phyloP scores from a whole-genome alignment of 2,329 filamentous ascomycete genomes.

The Pseudogymnoascus sp. region DNA sequence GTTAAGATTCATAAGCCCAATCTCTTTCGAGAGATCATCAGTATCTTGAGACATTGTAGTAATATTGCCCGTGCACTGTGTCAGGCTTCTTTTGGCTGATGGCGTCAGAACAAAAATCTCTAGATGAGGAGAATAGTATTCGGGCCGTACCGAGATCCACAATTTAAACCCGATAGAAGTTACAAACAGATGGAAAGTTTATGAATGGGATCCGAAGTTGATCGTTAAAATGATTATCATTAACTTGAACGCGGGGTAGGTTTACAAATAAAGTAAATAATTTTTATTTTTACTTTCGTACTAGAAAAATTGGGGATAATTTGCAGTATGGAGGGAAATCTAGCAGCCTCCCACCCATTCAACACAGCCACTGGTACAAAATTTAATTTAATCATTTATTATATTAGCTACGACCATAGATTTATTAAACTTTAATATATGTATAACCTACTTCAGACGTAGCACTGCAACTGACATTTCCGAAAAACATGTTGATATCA shows the following conservation, averaged over 20 bases:
- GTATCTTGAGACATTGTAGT: conserved; percentile 7
- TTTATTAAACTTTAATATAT: neutral
- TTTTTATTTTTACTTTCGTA: neutral
- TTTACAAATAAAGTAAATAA: neutral
- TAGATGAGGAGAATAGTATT: conserved; percentile 2
- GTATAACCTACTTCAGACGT: neutral
- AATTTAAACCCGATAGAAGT: conserved; percentile 2
- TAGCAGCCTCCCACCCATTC: neutral
- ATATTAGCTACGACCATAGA: neutral
- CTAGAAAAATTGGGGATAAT: neutral
- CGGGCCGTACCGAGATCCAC: conserved; percentile 7
- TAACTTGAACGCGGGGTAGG: neutral
- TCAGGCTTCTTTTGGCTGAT: neutral
- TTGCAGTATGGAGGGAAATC: neutral
- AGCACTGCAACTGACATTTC: neutral
- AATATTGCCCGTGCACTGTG: neutral
- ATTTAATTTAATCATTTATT: neutral
- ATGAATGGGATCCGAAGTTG: neutral
- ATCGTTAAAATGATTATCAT: neutral
- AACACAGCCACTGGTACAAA: neutral
- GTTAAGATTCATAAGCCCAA: conserved; percentile 3
- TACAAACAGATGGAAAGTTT: neutral
- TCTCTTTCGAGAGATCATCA: conserved; percentile 2
- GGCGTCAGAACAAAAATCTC: conserved; percentile 8
- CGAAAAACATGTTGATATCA: neutral